These are phyloP conservation scores for Aspergillus pseudoviridinutans DNA, from an alignment of 2,329 filamentous ascomycete species.

Conservation along the genomic window DNA sequence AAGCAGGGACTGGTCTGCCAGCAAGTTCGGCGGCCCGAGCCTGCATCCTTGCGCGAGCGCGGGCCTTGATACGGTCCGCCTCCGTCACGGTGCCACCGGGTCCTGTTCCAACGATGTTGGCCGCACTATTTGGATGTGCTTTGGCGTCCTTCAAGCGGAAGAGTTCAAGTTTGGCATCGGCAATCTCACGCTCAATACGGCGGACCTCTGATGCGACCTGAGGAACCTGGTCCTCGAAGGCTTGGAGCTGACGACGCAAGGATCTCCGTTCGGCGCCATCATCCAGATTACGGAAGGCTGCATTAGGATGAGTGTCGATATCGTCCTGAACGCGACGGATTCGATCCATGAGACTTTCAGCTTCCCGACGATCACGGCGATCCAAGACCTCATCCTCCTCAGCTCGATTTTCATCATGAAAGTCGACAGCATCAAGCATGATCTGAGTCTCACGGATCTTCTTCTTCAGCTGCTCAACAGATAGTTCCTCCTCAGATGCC, in stretches of 20 bases:
- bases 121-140: slow-evolving; percentile 75
- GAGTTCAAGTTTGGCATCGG: slow-evolving; percentile 84
- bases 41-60: slow-evolving; percentile 98
- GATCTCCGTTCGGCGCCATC: slow-evolving; percentile 83
- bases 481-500: slow-evolving; percentile 70
- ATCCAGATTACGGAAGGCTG: slow-evolving; percentile 65
- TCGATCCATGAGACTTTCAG: slow-evolving; percentile 88
- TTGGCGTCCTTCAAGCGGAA: slow-evolving; percentile 94
- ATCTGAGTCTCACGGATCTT: slow-evolving; percentile 93
- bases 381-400: slow-evolving; percentile 93
- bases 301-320: slow-evolving; percentile 85
- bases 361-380: slow-evolving; percentile 82
- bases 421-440: slow-evolving; percentile 91
- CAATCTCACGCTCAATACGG: slow-evolving; percentile 84
- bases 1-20: slow-evolving; percentile 70
- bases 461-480: slow-evolving; percentile 83
- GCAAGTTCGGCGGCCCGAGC: slow-evolving; percentile 89
- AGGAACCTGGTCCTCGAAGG: slow-evolving; percentile 82
- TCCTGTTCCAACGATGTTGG: slow-evolving; percentile 83
- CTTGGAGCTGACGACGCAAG: slow-evolving; percentile 84
- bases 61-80: slow-evolving; percentile 87
- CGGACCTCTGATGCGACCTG: slow-evolving; percentile 89
- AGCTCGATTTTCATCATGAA: slow-evolving; percentile 81
- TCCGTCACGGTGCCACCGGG: slow-evolving; percentile 89
- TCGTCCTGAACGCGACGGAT: slow-evolving; percentile 91